Evolutionary conservation across 371 early-diverging fungal species (phyloP).

Genomic region (Circinella minor): DNA sequence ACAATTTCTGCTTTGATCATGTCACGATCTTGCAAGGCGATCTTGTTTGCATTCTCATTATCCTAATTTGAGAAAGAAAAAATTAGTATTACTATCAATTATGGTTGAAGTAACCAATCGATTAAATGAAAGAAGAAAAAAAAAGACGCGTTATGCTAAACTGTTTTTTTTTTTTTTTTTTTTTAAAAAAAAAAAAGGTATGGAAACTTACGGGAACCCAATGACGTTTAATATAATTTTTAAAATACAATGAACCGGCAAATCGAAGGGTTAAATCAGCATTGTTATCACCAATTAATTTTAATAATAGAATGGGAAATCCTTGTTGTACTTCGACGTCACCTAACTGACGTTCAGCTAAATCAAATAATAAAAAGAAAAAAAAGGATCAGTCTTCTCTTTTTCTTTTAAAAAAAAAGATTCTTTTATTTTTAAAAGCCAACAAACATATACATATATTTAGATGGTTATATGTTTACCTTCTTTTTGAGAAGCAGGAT

Average conservation of each 20-base stretch:
- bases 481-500: constrained; percentile 75
- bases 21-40: constrained; percentile 73
- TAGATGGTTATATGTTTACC: constrained; percentile 50
- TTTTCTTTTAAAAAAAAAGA: too few relatives aligned
- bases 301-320: constrained; percentile 76
- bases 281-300: constrained; percentile 65
- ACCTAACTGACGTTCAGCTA: constrained; percentile 71
- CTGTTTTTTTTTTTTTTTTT: not conserved
- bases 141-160: not conserved
- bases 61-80: constrained; percentile 29
- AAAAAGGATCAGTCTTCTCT: too few relatives aligned
- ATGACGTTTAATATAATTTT: constrained; percentile 89
- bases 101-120: not conserved
- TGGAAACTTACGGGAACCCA: constrained; percentile 76
- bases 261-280: constrained; percentile 71
- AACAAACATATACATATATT: not conserved
- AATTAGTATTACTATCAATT: too few relatives aligned
- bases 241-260: constrained; percentile 90
- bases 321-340: constrained; percentile 70
- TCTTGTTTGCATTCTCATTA: constrained; percentile 59
- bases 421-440: not conserved
- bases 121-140: not conserved
- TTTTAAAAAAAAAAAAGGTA: not conserved
- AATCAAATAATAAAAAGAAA: not conserved
- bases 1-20: constrained; percentile 85